These are phyloP conservation scores for Mycena leptocephala DNA, from an alignment of 768 basidiomycete genomes.

Conservation along the genomic window DNA sequence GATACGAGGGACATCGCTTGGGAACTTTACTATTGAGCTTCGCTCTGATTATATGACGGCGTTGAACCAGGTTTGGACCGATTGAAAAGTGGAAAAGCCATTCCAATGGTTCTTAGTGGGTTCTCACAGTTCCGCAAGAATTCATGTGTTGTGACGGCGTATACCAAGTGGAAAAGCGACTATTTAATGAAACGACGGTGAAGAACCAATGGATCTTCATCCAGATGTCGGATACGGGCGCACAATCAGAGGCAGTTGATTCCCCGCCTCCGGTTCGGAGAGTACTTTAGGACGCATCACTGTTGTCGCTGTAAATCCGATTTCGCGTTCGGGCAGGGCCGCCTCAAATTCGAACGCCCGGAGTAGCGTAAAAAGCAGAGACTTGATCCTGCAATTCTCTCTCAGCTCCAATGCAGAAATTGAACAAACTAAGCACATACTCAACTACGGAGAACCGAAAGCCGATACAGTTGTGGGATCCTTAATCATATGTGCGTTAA, in stretches of 20 bases:
- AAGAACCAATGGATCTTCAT: no score
- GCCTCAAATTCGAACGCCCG: not conserved
- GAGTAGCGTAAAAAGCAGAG: not conserved
- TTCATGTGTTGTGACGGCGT: no score
- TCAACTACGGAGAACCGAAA: conserved; percentile 17
- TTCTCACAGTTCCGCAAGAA: no score
- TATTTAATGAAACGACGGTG: no score
- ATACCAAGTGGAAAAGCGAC: no score
- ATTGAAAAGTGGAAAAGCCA: no score
- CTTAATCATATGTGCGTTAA: conserved; percentile 54
- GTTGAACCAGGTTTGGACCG: no score
- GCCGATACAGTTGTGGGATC: conserved; percentile 62
- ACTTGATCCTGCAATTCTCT: not conserved
- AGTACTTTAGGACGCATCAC: not conserved
- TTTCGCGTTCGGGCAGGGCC: not conserved
- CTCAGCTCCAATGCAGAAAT: not conserved
- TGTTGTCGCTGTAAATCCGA: not conserved
- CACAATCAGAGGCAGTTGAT: not conserved
- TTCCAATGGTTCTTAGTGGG: no score
- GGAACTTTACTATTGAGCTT: no score
- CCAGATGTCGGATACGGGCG: not conserved
- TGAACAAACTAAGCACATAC: not conserved
- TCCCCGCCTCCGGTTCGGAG: not conserved
- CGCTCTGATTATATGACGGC: no score
- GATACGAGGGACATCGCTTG: no score